Evolutionary conservation across 2,329 filamentous ascomycete genomes (phyloP), one percentile per base, ranked within the genome.

Genomic region (Fusarium sp.): DNA sequence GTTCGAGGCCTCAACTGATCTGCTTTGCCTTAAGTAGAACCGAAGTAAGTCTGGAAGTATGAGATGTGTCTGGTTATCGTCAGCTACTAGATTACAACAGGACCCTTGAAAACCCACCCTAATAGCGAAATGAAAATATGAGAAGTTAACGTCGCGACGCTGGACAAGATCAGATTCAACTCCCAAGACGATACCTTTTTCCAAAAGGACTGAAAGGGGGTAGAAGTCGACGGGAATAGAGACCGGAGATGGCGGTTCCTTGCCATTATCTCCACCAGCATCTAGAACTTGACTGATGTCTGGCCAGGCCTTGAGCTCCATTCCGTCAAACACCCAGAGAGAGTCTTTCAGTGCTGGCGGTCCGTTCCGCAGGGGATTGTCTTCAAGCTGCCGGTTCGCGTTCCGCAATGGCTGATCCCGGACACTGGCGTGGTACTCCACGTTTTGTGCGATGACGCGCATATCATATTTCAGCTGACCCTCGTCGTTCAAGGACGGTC

Each of bases 401-500:
- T 75, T 83, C 70, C 82, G 74, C 73, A 81, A 53, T 11, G 90
- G 90, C 76, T 97, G 93, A 78, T 99, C 96, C 71, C 95, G 91
- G 90, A 97, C 97, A 76, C 96, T 90, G 59, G 92, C 92, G 80
- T 97, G 98, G 77, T 96, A 98, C 80, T 99, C 96, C 44, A 98
- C 94, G 76, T 97, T 97, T 77, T 98, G 94, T 17, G 95, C 94
- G 78, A 99, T 92, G 65, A 98, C 92, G 14, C 95, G 92, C 96
- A 99, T 99, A 79, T 98, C 95, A 79, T 99, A 99, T 83, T 98
- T 98, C 56, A 98, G 86, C 75, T 94, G 92, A 9, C 93, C 93
- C 46, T 92, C 89, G 53, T 93, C 93, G 56, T 93, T 95, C 9
- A 94, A 86, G 1, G 94, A 95, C 3, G 96, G 95, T 72, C 97